Evolutionary conservation across 169 alveolate species (phyloP), one percentile per base, ranked within the genome.

Genomic region (Besnoitia besnoiti): DNA sequence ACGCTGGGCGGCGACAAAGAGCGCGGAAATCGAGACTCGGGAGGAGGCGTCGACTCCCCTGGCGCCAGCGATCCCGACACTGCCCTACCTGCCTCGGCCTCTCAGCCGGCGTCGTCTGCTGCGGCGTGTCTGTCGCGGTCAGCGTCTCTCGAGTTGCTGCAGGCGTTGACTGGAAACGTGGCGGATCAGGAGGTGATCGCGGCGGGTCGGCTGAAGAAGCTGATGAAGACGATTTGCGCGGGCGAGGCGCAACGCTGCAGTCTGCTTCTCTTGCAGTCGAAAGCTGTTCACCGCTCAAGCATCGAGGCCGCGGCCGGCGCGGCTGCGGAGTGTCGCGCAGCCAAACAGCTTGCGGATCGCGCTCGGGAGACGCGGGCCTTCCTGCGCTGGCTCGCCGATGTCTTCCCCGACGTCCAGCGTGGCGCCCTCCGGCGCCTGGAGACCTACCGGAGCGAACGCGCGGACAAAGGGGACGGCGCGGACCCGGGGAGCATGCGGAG

Each of bases 141-240:
- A n/a, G 12, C 82, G 19, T 73, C 82, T 7, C 46, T 73, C 44
- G 82, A 73, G 82, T 19, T 73, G 47, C 24, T 73, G 82, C 47
- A 73, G 82, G 46, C 8, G 82, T 37, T 73, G 46, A 73, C 46
- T 8, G 46, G 24, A 2, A 19, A 42, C 82, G 40, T n/a, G 19
- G 44, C 82, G 16, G 82, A 73, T 42, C 82, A 73, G 24, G 82
- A 73, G 46, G 82, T 73, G 82, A 73, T 73, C 44, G 82, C 39
- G 46, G 82, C 82, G 14, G 82, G 82, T 7, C 39, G 82, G 8
- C 27, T 73, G 46, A n/a, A 37, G 47, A 73, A 73, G 82, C 39
- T 37, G 44, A 3, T 73, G 82, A 73, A 37, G 82, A 73, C 39
- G 1, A 42, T 73, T 27, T 4, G 5, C 21, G 39, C 82, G 46